Conservation (phyloP, 2,329 filamentous ascomycete species). For the Sclerotinia spermophila region DNA sequence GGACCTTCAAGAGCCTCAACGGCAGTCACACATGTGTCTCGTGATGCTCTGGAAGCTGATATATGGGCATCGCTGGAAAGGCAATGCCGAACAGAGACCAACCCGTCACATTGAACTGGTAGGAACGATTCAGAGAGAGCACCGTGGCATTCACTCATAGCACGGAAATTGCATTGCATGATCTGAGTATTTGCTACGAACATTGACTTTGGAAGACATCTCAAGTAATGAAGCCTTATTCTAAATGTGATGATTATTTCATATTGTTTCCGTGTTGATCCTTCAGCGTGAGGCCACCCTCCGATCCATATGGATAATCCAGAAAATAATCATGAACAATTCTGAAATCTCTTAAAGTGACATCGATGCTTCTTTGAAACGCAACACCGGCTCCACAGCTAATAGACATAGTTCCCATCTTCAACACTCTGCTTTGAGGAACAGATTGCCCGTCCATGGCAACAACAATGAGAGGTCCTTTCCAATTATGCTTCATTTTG, state of each 20-base stretch:
- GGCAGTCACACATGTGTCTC: not conserved
- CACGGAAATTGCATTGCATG: not conserved
- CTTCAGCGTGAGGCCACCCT: not conserved
- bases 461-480: not conserved
- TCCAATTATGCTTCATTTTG: not conserved
- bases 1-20: slow-evolving; percentile 35
- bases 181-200: not conserved
- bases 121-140: not conserved
- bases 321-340: slow-evolving; percentile 12
- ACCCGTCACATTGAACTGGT: not conserved
- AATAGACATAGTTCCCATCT: not conserved
- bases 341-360: slow-evolving; percentile 4
- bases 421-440: not conserved
- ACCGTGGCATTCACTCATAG: not conserved
- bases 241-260: not conserved
- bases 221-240: not conserved
- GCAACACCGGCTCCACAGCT: not conserved
- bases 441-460: not conserved
- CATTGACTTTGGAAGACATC: too few species aligned
- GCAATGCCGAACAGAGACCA: not conserved
- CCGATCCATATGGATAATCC: not conserved
- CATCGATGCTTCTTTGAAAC: not conserved
- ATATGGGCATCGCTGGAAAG: slow-evolving; percentile 14
- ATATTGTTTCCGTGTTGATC: not conserved
- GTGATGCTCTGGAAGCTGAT: not conserved